These are phyloP conservation scores for grape (Vitis vinifera) DNA, from an alignment of 164 flowering plant species.

Conservation along the genomic window ASM3070453v1 NC_081807.1:21234501-21235000, in stretches of 20 bases:
- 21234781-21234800: neutral
- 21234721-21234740: neutral
- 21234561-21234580: neutral
- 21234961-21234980: constrained; percentile 60
- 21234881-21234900: neutral
- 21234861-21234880: neutral
- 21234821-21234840: constrained; percentile 73
- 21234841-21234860: constrained; percentile 8
- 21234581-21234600: no score
- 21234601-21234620: no score
- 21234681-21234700: neutral
- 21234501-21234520: no score
- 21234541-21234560: neutral
- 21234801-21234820: constrained; percentile 50
- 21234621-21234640: neutral
- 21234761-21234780: neutral
- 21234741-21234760: neutral
- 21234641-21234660: neutral
- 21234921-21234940: constrained; percentile 59
- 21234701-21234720: neutral
- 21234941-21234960: constrained; percentile 65
- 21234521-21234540: no score
- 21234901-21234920: neutral
- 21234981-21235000: constrained; percentile 72
- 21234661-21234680: neutral